Percentiles rank a stretch among this genome's conserved stretches.
Conservation (phyloP, 495 filamentous ascomycete genomes). For the Hyaloscypha finlandica region DNA sequence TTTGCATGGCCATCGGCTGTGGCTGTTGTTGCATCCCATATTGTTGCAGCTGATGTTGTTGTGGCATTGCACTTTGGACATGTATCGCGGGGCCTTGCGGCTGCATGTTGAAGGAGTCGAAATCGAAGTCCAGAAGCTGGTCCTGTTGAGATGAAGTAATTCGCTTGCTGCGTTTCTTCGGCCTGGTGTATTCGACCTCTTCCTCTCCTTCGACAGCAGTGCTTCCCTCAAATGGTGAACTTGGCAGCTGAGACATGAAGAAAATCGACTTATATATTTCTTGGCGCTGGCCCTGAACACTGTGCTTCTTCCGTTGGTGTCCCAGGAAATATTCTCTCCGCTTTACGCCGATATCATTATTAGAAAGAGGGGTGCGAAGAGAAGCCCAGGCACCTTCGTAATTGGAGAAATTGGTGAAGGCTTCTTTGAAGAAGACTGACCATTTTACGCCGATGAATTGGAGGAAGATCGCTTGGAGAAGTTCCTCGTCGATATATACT, state of each 20-base stretch:
- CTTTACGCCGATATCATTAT: constrained; percentile 36
- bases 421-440: constrained; percentile 55
- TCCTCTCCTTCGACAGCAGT: constrained; percentile 41
- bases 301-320: constrained; percentile 10
- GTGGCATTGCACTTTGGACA: neutral
- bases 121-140: neutral
- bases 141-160: no score
- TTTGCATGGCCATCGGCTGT: no score
- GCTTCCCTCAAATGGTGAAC: constrained; percentile 31
- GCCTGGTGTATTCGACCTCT: constrained; percentile 36
- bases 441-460: constrained; percentile 66
- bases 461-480: constrained; percentile 64
- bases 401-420: constrained; percentile 46
- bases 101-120: neutral
- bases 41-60: constrained; percentile 10
- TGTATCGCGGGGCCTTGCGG: neutral
- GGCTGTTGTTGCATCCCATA: constrained; percentile 1
- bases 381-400: constrained; percentile 47
- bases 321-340: constrained; percentile 53
- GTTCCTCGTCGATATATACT: constrained; percentile 67
- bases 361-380: constrained; percentile 41
- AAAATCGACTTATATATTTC: constrained; percentile 48
- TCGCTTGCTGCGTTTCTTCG: constrained; percentile 1
- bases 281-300: constrained; percentile 41
- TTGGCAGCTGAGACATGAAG: constrained; percentile 54